A percentile compares a stretch with the other conserved stretches of the same genome.
phyloP scores from a whole-genome alignment of 106 monocot genomes.

The Allium cepa region DNA sequence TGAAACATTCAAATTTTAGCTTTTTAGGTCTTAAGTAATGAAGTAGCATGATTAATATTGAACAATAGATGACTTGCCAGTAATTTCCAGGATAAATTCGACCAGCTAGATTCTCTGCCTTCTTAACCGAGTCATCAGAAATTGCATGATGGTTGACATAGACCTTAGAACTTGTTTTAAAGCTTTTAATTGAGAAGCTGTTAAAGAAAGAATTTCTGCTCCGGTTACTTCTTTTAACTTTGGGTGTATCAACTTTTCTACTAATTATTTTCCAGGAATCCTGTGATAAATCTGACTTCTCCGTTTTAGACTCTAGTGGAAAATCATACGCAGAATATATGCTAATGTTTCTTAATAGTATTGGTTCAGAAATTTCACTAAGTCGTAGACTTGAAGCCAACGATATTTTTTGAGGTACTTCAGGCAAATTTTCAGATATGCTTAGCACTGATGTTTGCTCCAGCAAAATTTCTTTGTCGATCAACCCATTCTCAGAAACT shows the following conservation, averaged over 20 bases:
- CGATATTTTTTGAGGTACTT: conserved; percentile 24
- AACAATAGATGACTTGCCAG: conserved; percentile 35
- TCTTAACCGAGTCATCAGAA: conserved; percentile 74
- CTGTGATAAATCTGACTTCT: conserved; percentile 40
- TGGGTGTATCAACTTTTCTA: conserved; percentile 39
- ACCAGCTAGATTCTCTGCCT: conserved; percentile 90
- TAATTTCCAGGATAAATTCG: conserved; percentile 79
- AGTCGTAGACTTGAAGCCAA: conserved; percentile 57
- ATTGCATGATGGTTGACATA: conserved; percentile 73
- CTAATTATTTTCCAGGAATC: conserved; percentile 35
- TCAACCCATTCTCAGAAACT: conserved; percentile 24
- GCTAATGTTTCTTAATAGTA: conserved; percentile 30
- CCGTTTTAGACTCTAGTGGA: conserved; percentile 51
- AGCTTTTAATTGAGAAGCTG: conserved; percentile 84
- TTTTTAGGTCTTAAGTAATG: too few species aligned
- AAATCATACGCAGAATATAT: conserved; percentile 69
- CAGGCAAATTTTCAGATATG: conserved; percentile 36
- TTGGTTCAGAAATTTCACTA: conserved; percentile 69
- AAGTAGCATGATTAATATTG: too few species aligned
- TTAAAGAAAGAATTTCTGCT: conserved; percentile 74
- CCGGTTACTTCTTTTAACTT: conserved; percentile 20
- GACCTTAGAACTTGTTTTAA: conserved; percentile 62
- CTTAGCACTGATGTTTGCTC: conserved; percentile 32
- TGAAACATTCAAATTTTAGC: conserved; percentile 1
- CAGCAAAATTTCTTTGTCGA: conserved; percentile 42